Evolutionary conservation across 257 asterid species (phyloP), one percentile per base, ranked within the genome.

Genomic region (Linaria vulgaris): DNA sequence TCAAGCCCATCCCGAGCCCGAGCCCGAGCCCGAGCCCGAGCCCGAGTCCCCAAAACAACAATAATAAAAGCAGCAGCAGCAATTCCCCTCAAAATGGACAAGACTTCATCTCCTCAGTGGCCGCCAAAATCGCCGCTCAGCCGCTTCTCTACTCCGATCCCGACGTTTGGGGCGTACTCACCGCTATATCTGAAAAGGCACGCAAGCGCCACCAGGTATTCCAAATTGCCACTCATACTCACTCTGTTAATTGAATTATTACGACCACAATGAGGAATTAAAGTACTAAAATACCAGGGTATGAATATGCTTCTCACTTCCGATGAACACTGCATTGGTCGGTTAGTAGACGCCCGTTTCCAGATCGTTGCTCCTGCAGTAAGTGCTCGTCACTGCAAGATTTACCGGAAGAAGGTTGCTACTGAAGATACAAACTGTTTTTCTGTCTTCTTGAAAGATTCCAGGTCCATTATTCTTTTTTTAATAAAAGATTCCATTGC

Each of bases 141-240:
- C 91, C 96, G 67, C 81, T 90, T 66, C 95, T 85, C 63, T 70
- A 67, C 57, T 77, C 94, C 60, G 97, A 85, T 76, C 92, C 95
- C 20, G 68, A 77, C 47, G 99, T 94, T 47, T 94, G 99, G 99
- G 99, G 96, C 20, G 92, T 85, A 61, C 95, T 94, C 76, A 94
- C 99, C 0, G 99, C 99, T 43, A 94, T 94, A 51, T 87, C 97
- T 25, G 94, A 85, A 37, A 76, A 82, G 68, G 95, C 97, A 43
- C 92, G 97, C 46, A 85, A 87, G 73, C 96, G 97, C 62, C 80
- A 69, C 30, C 88, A 88, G 98, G 98, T 50, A 19, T n/a, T n/a
- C n/a, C n/a, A n/a, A n/a, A n/a, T n/a, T n/a, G n/a, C n/a, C n/a
- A n/a, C n/a, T n/a, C n/a, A n/a, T n/a, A n/a, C n/a, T n/a, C n/a